Evolutionary conservation across 1,284 basidiomycete species (phyloP).

Genomic region (Blastosporella zonata): DNA sequence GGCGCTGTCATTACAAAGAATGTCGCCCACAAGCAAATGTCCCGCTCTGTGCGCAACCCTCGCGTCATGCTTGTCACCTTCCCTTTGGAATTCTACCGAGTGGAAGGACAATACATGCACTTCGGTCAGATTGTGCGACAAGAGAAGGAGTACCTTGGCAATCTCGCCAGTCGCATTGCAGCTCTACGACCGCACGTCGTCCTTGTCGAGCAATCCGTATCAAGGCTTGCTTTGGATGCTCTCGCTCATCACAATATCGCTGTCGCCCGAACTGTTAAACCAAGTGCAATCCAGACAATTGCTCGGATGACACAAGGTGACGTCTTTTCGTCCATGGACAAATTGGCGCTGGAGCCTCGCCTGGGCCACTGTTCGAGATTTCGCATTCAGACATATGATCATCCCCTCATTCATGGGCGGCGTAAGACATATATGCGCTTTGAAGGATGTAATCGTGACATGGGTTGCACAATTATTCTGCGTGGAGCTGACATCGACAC

Average conservation of each 20-base stretch:
- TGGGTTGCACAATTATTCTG: constrained; percentile 92
- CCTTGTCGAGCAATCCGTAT: constrained; percentile 90
- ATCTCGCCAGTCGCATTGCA: constrained; percentile 86
- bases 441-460: constrained; percentile 88
- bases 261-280: constrained; percentile 89
- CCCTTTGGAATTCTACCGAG: constrained; percentile 91
- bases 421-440: constrained; percentile 98
- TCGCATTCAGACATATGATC: constrained; percentile 91
- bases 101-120: constrained; percentile 93
- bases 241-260: constrained; percentile 86
- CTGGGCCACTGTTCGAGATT: constrained; percentile 90
- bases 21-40: constrained; percentile 92
- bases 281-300: constrained; percentile 84
- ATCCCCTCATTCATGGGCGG: constrained; percentile 84
- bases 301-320: constrained; percentile 95
- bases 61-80: constrained; percentile 96
- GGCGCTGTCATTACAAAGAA: constrained; percentile 99
- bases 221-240: constrained; percentile 88
- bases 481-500: constrained; percentile 85
- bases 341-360: constrained; percentile 86
- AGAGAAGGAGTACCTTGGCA: constrained; percentile 92
- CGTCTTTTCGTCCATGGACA: constrained; percentile 93
- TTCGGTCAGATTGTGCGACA: constrained; percentile 92
- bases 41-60: constrained; percentile 69
- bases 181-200: constrained; percentile 92